A percentile compares a stretch with the other conserved stretches of the same genome.
Evolutionary conservation across 2,329 filamentous ascomycete species (phyloP).

Genomic region (Drechmeria coniospora): DNA sequence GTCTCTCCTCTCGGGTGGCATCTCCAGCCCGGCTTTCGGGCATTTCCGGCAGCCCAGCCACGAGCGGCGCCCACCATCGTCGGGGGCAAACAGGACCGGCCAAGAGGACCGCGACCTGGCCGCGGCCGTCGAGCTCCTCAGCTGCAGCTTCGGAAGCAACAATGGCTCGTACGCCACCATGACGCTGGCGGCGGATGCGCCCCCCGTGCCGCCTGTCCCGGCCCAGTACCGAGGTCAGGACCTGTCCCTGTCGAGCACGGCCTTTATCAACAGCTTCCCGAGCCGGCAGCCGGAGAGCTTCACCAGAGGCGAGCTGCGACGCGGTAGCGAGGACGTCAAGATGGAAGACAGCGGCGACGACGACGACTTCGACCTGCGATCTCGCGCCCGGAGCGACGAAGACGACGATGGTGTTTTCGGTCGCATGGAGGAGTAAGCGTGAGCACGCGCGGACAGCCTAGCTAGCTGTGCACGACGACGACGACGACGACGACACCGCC

Average conservation of each 20-base stretch:
- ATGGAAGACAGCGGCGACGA: slow-evolving; percentile 58
- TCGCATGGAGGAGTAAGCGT: slow-evolving; percentile 82
- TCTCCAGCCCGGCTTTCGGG: slow-evolving; percentile 29
- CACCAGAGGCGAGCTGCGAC: slow-evolving; percentile 41
- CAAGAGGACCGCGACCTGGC: slow-evolving; percentile 80
- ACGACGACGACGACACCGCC: too few species aligned
- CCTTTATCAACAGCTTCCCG: slow-evolving; percentile 49
- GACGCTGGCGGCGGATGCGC: slow-evolving; percentile 54
- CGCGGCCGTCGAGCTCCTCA: slow-evolving; percentile 77
- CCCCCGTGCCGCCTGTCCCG: slow-evolving; percentile 77
- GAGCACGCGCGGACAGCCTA: too few species aligned
- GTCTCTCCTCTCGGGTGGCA: slow-evolving; percentile 27
- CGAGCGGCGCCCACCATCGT: slow-evolving; percentile 63
- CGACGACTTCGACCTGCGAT: slow-evolving; percentile 47
- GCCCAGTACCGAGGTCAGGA: slow-evolving; percentile 57
- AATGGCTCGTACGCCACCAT: slow-evolving; percentile 47
- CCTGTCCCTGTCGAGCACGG: slow-evolving; percentile 38
- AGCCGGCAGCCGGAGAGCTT: slow-evolving; percentile 48
- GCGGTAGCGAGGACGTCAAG: slow-evolving; percentile 42
- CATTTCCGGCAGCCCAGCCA: slow-evolving; percentile 62
- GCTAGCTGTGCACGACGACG: too few species aligned
- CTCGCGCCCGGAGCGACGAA: slow-evolving; percentile 58
- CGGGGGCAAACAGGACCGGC: slow-evolving; percentile 57
- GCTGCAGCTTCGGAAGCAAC: slow-evolving; percentile 76
- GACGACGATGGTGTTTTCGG: slow-evolving; percentile 95